Conservation (phyloP, 1,284 basidiomycete species). For the Papiliotrema laurentii region DNA sequence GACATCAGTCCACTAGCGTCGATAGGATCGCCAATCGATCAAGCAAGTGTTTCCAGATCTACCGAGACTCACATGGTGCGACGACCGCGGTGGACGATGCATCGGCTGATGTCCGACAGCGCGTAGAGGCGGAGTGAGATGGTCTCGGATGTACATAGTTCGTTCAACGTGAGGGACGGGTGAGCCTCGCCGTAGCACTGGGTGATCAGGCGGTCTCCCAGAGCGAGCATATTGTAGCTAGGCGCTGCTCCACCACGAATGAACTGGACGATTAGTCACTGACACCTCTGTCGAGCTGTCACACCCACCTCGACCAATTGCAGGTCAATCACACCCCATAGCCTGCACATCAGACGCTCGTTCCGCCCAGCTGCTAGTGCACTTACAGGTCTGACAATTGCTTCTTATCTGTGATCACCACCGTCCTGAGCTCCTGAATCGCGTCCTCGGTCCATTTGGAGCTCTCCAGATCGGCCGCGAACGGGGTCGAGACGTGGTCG, state of each 20-base stretch:
- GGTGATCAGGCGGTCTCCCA: constrained; percentile 25
- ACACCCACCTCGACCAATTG: constrained; percentile 19
- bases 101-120: constrained; percentile 24
- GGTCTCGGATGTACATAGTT: constrained; percentile 16
- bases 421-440: constrained; percentile 16
- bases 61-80: constrained; percentile 21
- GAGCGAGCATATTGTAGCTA: constrained; percentile 25
- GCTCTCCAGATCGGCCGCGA: constrained; percentile 25
- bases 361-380: not conserved
- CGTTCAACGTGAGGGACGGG: constrained; percentile 15
- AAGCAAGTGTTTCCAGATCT: no score
- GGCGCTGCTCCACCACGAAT: constrained; percentile 26
- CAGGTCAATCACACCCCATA: constrained; percentile 32
- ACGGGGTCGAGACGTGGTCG: constrained; percentile 25
- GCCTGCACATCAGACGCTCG: constrained; percentile 9
- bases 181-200: constrained; percentile 12
- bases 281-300: no score
- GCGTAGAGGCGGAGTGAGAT: constrained; percentile 25
- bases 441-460: constrained; percentile 33
- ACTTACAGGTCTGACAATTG: constrained; percentile 26
- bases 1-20: not conserved
- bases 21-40: not conserved
- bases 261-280: no score
- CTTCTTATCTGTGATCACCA: constrained; percentile 16
- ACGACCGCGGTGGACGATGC: constrained; percentile 25